Base-by-base conservation (phyloP, 148 eudicot species). In the Cornus suecica region DNA sequence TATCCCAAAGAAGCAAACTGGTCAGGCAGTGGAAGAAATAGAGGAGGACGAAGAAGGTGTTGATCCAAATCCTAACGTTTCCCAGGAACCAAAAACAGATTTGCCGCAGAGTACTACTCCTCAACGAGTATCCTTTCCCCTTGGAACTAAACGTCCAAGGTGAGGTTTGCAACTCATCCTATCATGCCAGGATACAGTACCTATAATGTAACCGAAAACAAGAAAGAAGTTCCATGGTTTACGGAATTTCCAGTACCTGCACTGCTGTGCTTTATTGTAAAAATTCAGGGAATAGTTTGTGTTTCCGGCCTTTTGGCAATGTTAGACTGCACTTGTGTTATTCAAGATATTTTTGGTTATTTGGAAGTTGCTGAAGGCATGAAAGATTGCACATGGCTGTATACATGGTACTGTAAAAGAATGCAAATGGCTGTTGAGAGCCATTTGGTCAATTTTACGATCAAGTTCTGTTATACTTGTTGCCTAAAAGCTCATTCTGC, bases 51-150 rank as follows among this genome's bases (percentile, higher is more conserved):
- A 88, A 66, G 90, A 84, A 64, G 76, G 27, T 34, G 80, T 66
- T 45, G 80, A 77, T 79, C 80, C 91, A 56, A 86, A 81, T 60
- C 85, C 89, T 25, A 86, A 79, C 77, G 79, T 89, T 28, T 80
- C 87, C 31, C 93, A 93, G 72, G 93, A 91, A 73, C 90, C 77
- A 31, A 85, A 78, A 77, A 42, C 83, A 20, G 88, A 89, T 16
- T 18, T 69, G 64, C 84, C 83, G 5, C 92, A 86, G 60, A 75
- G 74, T 16, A 84, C 42, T 37, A 37, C 88, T 66, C 86, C 87
- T 54, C 93, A 89, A 65, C 86, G 88, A 70, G 96, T 93, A 32
- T 93, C 98, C 5, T 92, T 92, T 76, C 91, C 94, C 6, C 83
- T 92, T 28, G 97, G 87, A 76, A 74, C 87, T 51, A 90, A 88